Conservation (phyloP, 2,329 filamentous ascomycete genomes). For the Colletotrichum viniferum region DNA sequence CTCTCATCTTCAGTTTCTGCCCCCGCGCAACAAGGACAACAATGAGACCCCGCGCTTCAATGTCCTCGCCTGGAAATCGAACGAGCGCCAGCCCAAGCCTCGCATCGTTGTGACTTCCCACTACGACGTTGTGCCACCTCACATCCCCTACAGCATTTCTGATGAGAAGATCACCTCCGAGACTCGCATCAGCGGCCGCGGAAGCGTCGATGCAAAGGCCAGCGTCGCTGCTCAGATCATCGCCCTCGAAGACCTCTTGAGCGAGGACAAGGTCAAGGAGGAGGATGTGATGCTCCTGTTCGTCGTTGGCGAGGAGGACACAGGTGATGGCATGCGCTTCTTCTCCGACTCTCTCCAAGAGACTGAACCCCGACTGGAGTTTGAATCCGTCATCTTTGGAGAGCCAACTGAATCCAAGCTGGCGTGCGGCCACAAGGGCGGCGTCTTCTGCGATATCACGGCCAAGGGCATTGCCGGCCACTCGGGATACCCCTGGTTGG, state of each 20-base stretch:
- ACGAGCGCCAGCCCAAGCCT: conserved; percentile 50
- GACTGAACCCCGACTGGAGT: conserved; percentile 37
- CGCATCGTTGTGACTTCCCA: conserved; percentile 76
- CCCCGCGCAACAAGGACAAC: conserved; percentile 32
- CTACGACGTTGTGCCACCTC: conserved; percentile 80
- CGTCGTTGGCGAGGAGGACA: conserved; percentile 83
- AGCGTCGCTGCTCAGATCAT: conserved; percentile 76
- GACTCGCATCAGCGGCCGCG: conserved; percentile 71
- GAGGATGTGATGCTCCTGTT: conserved; percentile 65
- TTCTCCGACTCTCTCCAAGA: conserved; percentile 46
- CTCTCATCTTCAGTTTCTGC: conserved; percentile 46
- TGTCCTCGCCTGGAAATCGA: conserved; percentile 70
- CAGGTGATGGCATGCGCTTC: conserved; percentile 78
- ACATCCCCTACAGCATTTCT: conserved; percentile 69
- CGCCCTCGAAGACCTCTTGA: conserved; percentile 64
- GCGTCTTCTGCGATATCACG: conserved; percentile 67
- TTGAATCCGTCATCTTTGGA: conserved; percentile 82
- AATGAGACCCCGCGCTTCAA: conserved; percentile 65
- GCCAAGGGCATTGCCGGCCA: conserved; percentile 81
- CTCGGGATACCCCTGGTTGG: conserved; percentile 90
- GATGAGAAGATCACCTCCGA: conserved; percentile 46
- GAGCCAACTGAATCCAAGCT: conserved; percentile 91
- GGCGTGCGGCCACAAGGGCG: conserved; percentile 91
- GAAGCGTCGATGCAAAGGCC: conserved; percentile 74
- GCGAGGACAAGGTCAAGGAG: conserved; percentile 39